Evolutionary conservation across 192 early-diverging fungal genomes (phyloP).

Genomic region (Linnemannia exigua): DNA sequence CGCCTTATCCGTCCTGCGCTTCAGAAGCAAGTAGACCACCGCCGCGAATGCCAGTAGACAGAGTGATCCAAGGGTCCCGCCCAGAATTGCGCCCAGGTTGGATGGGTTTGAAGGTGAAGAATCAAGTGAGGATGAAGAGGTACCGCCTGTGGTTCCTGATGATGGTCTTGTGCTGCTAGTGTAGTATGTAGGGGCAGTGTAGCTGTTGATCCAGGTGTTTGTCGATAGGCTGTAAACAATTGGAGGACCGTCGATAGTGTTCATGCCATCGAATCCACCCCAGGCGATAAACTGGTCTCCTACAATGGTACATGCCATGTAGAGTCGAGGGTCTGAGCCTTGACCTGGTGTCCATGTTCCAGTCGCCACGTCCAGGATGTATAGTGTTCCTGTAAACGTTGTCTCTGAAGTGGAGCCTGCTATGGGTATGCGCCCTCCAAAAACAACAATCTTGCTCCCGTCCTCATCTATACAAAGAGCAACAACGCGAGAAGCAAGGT

Average conservation of each 20-base stretch:
- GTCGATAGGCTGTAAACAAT: slow-evolving; percentile 27
- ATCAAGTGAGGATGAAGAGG: neutral
- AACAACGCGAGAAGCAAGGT: neutral
- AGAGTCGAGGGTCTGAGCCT: slow-evolving; percentile 3
- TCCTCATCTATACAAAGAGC: slow-evolving; percentile 22
- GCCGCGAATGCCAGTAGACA: slow-evolving; percentile 7
- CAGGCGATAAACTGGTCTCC: slow-evolving; percentile 36
- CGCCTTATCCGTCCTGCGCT: neutral
- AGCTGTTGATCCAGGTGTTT: slow-evolving; percentile 12
- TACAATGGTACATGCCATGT: slow-evolving; percentile 32
- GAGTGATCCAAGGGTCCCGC: slow-evolving; percentile 13
- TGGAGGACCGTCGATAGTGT: slow-evolving; percentile 17
- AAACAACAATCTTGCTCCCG: slow-evolving; percentile 27
- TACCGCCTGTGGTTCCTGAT: neutral
- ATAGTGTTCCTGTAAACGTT: slow-evolving; percentile 19
- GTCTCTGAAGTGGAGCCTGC: neutral
- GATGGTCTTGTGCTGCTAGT: neutral
- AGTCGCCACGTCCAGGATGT: slow-evolving; percentile 22
- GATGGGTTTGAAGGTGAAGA: neutral
- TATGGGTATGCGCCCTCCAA: slow-evolving; percentile 18
- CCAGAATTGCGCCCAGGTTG: slow-evolving; percentile 17
- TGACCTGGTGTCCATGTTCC: slow-evolving; percentile 8
- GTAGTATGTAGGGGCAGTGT: slow-evolving; percentile 29
- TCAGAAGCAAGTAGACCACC: neutral
- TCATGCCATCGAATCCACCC: slow-evolving; percentile 29